These are phyloP conservation scores for Cutaneotrichosporon daszewskae DNA, from an alignment of 1,284 basidiomycete species.

Conservation along the genomic window DNA sequence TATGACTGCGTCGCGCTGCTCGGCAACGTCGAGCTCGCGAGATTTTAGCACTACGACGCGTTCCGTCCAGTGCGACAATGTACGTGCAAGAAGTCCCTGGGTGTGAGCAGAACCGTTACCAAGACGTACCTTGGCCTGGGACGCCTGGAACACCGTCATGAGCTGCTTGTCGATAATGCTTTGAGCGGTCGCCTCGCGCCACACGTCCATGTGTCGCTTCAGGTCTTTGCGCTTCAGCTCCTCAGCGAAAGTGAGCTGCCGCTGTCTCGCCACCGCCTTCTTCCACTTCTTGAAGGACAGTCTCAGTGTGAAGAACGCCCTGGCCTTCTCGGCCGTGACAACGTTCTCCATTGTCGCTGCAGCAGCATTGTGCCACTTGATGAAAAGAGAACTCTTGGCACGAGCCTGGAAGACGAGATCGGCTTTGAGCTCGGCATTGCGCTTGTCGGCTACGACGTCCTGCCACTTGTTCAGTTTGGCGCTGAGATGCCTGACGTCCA, in stretches of 20 bases:
- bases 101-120: not conserved
- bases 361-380: slow-evolving; percentile 22
- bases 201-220: not conserved
- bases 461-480: slow-evolving; percentile 28
- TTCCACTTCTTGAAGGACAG: slow-evolving; percentile 29
- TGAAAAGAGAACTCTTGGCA: slow-evolving; percentile 10
- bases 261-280: slow-evolving; percentile 9
- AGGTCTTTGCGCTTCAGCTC: slow-evolving; percentile 5
- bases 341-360: slow-evolving; percentile 17
- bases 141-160: slow-evolving; percentile 13
- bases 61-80: slow-evolving; percentile 29
- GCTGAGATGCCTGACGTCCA: too few relatives aligned
- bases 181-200: slow-evolving; percentile 11
- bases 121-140: slow-evolving; percentile 18
- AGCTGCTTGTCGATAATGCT: slow-evolving; percentile 9
- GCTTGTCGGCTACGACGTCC: slow-evolving; percentile 15
- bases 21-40: slow-evolving; percentile 30
- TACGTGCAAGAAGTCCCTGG: slow-evolving; percentile 12
- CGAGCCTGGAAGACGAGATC: slow-evolving; percentile 22
- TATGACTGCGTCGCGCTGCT: slow-evolving; percentile 19
- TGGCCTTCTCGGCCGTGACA: slow-evolving; percentile 31
- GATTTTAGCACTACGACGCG: slow-evolving; percentile 39
- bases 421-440: slow-evolving; percentile 22
- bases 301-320: slow-evolving; percentile 33
- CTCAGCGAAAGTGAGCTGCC: slow-evolving; percentile 17